These are phyloP conservation scores for Raffaelea ambrosiae DNA, from an alignment of 2,329 filamentous ascomycete species.

Conservation along the genomic window DNA sequence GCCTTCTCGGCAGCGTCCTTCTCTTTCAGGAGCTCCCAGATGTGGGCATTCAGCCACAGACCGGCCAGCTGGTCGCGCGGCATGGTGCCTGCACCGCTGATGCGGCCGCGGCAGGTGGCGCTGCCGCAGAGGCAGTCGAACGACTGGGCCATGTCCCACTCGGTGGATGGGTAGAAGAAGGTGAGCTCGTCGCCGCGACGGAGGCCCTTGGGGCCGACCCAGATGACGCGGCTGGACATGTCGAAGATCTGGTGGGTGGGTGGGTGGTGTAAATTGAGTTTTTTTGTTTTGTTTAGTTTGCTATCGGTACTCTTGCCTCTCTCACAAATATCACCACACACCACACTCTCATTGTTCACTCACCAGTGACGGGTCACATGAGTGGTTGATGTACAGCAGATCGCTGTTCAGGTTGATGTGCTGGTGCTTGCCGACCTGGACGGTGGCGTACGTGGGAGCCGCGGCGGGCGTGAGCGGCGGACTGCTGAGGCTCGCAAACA, in stretches of 20 bases:
- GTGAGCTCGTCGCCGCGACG: conserved; percentile 49
- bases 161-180: conserved; percentile 70
- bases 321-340: too few relatives aligned
- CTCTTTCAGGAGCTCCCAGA: conserved; percentile 38
- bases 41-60: conserved; percentile 55
- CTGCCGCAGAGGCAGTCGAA: conserved; percentile 58
- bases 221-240: conserved; percentile 44
- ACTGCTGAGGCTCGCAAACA: conserved; percentile 59
- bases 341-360: conserved; percentile 24
- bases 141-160: conserved; percentile 66
- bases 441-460: conserved; percentile 54
- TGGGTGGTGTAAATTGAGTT: too few relatives aligned
- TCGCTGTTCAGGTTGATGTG: conserved; percentile 59
- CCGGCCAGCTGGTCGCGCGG: conserved; percentile 41
- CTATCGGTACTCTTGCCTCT: too few relatives aligned
- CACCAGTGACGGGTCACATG: conserved; percentile 56
- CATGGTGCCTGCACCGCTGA: conserved; percentile 57
- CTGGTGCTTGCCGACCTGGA: conserved; percentile 46
- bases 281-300: too few relatives aligned
- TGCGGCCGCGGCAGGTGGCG: conserved; percentile 49
- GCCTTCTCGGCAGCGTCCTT: conserved; percentile 9
- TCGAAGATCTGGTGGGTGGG: conserved; percentile 49
- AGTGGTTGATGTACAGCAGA: conserved; percentile 60
- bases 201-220: conserved; percentile 49
- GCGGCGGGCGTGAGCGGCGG: conserved; percentile 50